Evolutionary conservation across 768 basidiomycete species (phyloP).

Genomic region (Austroboletus eburneus): DNA sequence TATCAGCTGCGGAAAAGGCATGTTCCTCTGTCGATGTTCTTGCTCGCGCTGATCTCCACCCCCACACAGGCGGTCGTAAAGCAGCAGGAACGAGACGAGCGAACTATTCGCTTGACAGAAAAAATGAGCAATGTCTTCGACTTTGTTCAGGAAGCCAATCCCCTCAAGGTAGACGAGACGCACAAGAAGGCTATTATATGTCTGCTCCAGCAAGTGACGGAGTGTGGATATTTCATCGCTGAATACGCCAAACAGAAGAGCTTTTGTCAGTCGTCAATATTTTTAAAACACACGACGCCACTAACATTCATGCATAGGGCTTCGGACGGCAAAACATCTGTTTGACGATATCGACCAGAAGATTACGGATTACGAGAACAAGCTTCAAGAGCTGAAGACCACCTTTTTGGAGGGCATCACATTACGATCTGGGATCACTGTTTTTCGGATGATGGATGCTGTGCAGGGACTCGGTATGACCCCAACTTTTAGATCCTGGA

Average conservation of each 20-base stretch:
- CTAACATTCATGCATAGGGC: conserved; percentile 11
- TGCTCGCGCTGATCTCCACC: neutral
- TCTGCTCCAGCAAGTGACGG: neutral
- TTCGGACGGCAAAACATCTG: conserved; percentile 9
- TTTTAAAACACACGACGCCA: neutral
- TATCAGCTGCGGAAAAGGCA: neutral
- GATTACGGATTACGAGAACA: conserved; percentile 16
- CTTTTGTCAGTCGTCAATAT: conserved; percentile 2
- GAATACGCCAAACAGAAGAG: neutral
- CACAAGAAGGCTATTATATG: neutral
- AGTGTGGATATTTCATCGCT: neutral
- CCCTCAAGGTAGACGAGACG: neutral
- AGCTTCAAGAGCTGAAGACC: conserved; percentile 15
- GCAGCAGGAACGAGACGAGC: neutral
- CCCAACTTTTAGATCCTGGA: neutral
- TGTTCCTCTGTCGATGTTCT: neutral
- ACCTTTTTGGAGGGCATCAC: conserved; percentile 15
- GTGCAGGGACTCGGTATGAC: conserved; percentile 6
- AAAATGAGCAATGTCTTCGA: neutral
- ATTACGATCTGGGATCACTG: conserved; percentile 12
- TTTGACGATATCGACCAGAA: conserved; percentile 18
- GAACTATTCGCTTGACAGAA: neutral
- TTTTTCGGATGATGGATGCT: conserved; percentile 20
- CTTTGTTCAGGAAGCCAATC: neutral
- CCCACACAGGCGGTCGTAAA: neutral